Evolutionary conservation across 345 rosid genomes (phyloP), one percentile per base, ranked within the genome.

Genomic region (Eucalyptus pauciflora): DNA sequence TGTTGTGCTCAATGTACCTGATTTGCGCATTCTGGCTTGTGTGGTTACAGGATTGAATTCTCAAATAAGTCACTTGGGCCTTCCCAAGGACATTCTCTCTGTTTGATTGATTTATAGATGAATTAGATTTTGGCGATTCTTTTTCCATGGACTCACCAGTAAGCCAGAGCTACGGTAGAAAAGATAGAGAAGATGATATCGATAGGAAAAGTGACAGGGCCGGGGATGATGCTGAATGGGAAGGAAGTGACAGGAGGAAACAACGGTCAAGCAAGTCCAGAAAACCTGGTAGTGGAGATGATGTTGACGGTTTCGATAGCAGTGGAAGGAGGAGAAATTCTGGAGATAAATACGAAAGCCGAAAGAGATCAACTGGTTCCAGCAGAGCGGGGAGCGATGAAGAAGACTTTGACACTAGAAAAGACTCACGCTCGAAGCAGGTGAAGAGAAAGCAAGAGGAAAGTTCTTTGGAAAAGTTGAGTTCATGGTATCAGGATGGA

Each of bases 401-500:
- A 85, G 98, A 96, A 88, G 97, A 96, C 89, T 93, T 93, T 69
- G 96, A 94, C 79, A 67, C 89, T 29, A 92, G 92, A 88, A 95
- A 93, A 87, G 94, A 93, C 50, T 87, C 87, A 8, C 94, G 95
- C 41, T 89, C 94, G 12, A 95, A 93, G 91, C 94, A 91, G 91
- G 50, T 92, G 90, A 98, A 95, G 96, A 97, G 91, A 92, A 97
- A 94, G 87, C 97, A 92, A 89, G 99, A 98, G 94, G 99, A 98
- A 91, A 95, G 99, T 89, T 94, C 98, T 91, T 91, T 98, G 93
- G 99, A 98, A 54, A 94, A 94, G 91, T 87, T 97, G 88, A 98
- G 98, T 88, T 97, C 94, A 92, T 95, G 96, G 96, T 97, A 98
- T 89, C 95, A 98, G 93, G 99, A 98, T 85, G 98, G 99, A 88